Conservation (phyloP, 768 basidiomycete species). For the Mrakia frigida region DNA sequence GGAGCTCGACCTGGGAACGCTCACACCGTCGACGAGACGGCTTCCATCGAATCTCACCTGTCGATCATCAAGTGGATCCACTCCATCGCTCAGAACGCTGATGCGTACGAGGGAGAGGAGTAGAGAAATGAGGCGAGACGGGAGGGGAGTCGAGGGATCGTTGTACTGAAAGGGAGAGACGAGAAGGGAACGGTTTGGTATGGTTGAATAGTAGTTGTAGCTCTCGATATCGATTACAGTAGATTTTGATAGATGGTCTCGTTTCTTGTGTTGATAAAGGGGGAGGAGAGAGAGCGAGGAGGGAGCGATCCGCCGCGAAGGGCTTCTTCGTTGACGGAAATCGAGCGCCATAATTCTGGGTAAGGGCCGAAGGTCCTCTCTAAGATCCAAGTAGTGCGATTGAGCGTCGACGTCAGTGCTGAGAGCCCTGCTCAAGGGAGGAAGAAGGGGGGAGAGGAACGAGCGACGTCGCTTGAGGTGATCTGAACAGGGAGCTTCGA, state of each 20-base stretch:
- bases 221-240: neutral
- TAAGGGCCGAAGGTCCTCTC: no score
- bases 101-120: slow-evolving; percentile 40
- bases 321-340: neutral
- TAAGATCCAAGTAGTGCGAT: no score
- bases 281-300: neutral
- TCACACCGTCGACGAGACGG: slow-evolving; percentile 44
- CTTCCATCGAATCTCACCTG: slow-evolving; percentile 38
- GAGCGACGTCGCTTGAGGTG: no score
- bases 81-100: slow-evolving; percentile 42
- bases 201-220: neutral
- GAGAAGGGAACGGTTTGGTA: neutral
- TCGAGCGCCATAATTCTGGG: no score
- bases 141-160: neutral
- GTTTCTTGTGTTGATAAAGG: neutral
- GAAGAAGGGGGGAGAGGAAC: no score
- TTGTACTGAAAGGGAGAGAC: neutral
- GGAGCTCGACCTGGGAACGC: neutral
- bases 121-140: slow-evolving; percentile 8
- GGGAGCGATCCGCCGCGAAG: neutral
- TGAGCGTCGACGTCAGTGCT: no score
- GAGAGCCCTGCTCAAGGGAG: no score
- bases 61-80: slow-evolving; percentile 41
- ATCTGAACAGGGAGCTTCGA: no score
- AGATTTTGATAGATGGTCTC: neutral